These are phyloP conservation scores for Monilinia aucupariae DNA, from an alignment of 2,329 filamentous ascomycete species.

Conservation along the genomic window DNA sequence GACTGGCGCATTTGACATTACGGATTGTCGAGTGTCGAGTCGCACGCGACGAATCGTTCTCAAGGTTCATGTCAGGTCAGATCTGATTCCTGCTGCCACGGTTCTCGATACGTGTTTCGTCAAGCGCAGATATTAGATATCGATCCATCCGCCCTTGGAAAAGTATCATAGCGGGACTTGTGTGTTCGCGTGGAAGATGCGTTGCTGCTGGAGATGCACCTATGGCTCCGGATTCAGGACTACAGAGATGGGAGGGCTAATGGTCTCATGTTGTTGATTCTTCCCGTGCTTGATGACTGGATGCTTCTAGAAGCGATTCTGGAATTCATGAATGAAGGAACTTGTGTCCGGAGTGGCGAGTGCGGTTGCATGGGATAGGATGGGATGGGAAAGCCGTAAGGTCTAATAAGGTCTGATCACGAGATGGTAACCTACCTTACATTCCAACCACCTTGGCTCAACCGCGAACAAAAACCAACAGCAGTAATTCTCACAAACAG, in stretches of 20 bases:
- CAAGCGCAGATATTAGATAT: constrained; percentile 36
- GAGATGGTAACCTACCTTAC: too few relatives aligned
- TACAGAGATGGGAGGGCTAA: constrained; percentile 34
- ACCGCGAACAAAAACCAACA: too few relatives aligned
- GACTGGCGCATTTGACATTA: too few relatives aligned
- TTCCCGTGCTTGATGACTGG: constrained; percentile 42
- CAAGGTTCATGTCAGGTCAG: not conserved
- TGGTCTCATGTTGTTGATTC: constrained; percentile 39
- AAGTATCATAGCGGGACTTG: constrained; percentile 50
- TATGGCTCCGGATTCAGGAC: constrained; percentile 36
- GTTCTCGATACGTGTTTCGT: not conserved
- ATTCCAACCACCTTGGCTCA: too few relatives aligned
- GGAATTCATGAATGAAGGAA: constrained; percentile 34
- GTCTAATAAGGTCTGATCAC: too few relatives aligned
- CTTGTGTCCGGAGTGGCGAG: constrained; percentile 33
- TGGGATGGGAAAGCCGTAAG: too few relatives aligned
- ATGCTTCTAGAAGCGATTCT: constrained; percentile 31
- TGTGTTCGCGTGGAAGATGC: too few relatives aligned
- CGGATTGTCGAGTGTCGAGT: too few relatives aligned
- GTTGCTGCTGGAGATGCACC: constrained; percentile 50
- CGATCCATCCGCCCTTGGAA: constrained; percentile 41
- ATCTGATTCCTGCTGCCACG: not conserved
- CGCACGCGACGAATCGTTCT: too few relatives aligned
- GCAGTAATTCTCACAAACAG: too few relatives aligned
- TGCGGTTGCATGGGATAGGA: constrained; percentile 33